Evolutionary conservation across 2,329 filamentous ascomycete species (phyloP).

Genomic region (Clarireedia sp.): DNA sequence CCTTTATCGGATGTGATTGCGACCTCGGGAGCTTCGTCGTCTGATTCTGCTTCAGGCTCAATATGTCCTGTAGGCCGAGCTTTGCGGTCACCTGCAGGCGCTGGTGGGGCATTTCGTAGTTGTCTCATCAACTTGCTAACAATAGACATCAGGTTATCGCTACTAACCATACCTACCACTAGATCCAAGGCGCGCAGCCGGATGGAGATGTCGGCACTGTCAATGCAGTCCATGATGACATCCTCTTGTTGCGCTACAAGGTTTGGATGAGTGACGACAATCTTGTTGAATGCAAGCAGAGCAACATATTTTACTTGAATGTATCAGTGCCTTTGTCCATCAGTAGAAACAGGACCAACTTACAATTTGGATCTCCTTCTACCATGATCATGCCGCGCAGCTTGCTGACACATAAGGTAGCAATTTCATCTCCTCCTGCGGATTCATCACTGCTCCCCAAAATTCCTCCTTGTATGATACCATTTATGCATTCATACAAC

Average conservation of each 20-base stretch:
- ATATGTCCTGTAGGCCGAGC: slow-evolving; percentile 37
- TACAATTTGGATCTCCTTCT: slow-evolving; percentile 86
- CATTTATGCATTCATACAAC: slow-evolving; percentile 96
- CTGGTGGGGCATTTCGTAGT: slow-evolving; percentile 58
- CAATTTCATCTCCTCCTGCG: slow-evolving; percentile 82
- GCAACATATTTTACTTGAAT: slow-evolving; percentile 88
- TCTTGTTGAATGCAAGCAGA: slow-evolving; percentile 88
- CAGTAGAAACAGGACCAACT: slow-evolving; percentile 32
- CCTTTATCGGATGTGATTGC: slow-evolving; percentile 41
- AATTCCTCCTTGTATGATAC: slow-evolving; percentile 94
- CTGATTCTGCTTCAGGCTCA: slow-evolving; percentile 37
- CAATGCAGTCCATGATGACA: slow-evolving; percentile 92
- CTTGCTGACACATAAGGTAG: slow-evolving; percentile 84
- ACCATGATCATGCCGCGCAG: slow-evolving; percentile 89
- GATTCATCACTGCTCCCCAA: slow-evolving; percentile 73
- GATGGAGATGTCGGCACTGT: slow-evolving; percentile 93
- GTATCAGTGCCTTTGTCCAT: no score
- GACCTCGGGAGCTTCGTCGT: slow-evolving; percentile 48
- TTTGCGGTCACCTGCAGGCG: slow-evolving; percentile 36
- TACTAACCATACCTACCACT: slow-evolving; percentile 87
- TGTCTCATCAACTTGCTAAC: slow-evolving; percentile 84
- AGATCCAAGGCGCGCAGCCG: slow-evolving; percentile 86
- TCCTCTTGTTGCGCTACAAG: slow-evolving; percentile 90
- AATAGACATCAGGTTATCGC: slow-evolving; percentile 74
- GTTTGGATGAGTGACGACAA: slow-evolving; percentile 79